phyloP scores from a whole-genome alignment of 2,329 filamentous ascomycete genomes.

The Ceratocystis ficicola region DNA sequence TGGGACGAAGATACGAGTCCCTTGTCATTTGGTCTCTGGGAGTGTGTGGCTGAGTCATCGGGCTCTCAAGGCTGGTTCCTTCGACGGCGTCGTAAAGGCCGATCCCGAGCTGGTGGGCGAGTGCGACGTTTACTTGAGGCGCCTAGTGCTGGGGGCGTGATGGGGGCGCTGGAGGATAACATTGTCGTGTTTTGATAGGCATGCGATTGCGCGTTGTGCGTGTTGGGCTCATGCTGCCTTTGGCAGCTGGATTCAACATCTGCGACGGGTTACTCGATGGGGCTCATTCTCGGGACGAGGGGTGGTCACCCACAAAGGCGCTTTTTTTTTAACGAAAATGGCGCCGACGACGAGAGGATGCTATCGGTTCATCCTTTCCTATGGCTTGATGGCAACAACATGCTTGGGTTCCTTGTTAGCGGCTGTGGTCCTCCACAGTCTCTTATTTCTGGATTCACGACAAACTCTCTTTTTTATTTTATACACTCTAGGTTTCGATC shows the following conservation, averaged over 20 bases:
- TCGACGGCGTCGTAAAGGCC: background rate
- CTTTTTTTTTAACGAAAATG: conserved; percentile 10
- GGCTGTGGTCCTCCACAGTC: background rate
- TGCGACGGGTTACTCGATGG: conserved; percentile 81
- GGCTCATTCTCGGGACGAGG: conserved; percentile 99
- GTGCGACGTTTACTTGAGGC: conserved; percentile 21
- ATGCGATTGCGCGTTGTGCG: conserved; percentile 76
- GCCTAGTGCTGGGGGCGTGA: conserved; percentile 26
- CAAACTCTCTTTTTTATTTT: conserved; percentile 22
- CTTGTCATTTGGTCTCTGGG: conserved; percentile 27
- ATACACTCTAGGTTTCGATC: conserved; percentile 19
- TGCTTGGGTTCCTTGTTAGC: no score
- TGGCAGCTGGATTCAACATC: conserved; percentile 7
- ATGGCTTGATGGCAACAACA: no score
- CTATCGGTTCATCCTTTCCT: background rate
- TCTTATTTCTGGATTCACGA: background rate
- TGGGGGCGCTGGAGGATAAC: conserved; percentile 36
- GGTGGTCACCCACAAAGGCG: conserved; percentile 33
- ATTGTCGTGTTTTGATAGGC: conserved; percentile 93
- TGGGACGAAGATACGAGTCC: conserved; percentile 86
- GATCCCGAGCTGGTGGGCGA: conserved; percentile 15
- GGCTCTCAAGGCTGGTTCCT: background rate
- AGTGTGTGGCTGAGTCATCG: conserved; percentile 5
- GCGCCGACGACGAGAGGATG: background rate
- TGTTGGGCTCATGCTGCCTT: conserved; percentile 22